phyloP scores from a whole-genome alignment of 2,329 filamentous ascomycete species.

The Diplodia sapinea region DNA sequence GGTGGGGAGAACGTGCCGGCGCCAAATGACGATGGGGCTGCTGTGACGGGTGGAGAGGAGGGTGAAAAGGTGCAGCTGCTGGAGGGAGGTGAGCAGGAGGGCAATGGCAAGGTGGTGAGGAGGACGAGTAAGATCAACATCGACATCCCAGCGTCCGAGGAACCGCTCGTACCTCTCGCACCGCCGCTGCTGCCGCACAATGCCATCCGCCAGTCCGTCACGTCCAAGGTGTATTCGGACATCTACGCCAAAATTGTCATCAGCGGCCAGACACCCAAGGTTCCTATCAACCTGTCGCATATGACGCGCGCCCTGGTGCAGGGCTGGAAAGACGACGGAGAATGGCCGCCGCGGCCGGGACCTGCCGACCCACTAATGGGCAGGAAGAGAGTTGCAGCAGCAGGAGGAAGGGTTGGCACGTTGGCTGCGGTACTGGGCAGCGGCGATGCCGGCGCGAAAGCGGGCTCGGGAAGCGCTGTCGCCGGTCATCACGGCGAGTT shows the following conservation, averaged over 20 bases:
- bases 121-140: not conserved
- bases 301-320: slow-evolving; percentile 81
- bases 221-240: slow-evolving; percentile 72
- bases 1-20: not conserved
- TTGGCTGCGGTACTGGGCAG: slow-evolving; percentile 30
- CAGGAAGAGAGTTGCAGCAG: slow-evolving; percentile 41
- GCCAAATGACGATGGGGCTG: not conserved
- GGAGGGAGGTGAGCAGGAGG: not conserved
- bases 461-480: slow-evolving; percentile 31
- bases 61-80: not conserved
- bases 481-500: slow-evolving; percentile 38
- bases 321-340: slow-evolving; percentile 91
- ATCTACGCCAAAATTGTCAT: slow-evolving; percentile 91
- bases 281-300: slow-evolving; percentile 85
- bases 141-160: slow-evolving; percentile 30
- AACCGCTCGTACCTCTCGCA: slow-evolving; percentile 69
- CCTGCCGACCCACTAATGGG: slow-evolving; percentile 54
- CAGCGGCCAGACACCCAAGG: slow-evolving; percentile 78
- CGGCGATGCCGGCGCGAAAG: slow-evolving; percentile 7
- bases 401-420: slow-evolving; percentile 21
- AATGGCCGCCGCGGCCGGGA: slow-evolving; percentile 78
- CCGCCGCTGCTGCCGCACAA: slow-evolving; percentile 75
- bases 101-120: not conserved
- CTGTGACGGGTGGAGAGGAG: not conserved
- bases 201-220: slow-evolving; percentile 78